These are phyloP conservation scores for Penicillium nordicum DNA, from an alignment of 2,329 filamentous ascomycete species.

Conservation along the genomic window DNA sequence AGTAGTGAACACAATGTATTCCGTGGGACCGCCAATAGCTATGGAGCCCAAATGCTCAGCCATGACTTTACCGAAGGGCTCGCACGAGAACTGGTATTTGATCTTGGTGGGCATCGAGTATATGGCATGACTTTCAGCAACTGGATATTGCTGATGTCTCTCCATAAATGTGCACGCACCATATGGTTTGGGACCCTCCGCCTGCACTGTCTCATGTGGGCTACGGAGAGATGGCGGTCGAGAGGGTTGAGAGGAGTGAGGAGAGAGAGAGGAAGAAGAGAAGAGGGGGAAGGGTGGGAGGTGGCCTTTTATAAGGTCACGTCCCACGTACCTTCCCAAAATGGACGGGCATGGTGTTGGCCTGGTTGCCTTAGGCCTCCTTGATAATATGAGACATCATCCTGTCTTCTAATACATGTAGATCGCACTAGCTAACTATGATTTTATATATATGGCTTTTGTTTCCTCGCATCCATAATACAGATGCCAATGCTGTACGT, in stretches of 20 bases:
- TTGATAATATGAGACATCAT: background rate
- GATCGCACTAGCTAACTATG: background rate
- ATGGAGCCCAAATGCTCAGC: background rate
- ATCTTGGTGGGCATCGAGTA: no score
- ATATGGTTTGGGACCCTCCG: background rate
- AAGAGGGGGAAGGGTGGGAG: background rate
- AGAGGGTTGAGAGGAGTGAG: background rate
- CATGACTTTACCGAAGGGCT: no score
- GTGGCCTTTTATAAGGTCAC: background rate
- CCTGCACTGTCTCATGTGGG: background rate
- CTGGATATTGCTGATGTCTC: no score
- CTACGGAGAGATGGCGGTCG: background rate
- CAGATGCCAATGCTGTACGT: background rate
- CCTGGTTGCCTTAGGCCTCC: background rate
- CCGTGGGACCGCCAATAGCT: background rate
- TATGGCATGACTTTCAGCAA: no score
- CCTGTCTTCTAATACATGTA: background rate
- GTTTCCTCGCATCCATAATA: background rate
- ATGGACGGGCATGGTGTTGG: background rate
- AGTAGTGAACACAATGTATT: background rate
- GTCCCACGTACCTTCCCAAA: background rate
- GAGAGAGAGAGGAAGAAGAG: background rate
- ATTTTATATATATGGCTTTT: background rate
- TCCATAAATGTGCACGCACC: background rate
- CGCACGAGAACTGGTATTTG: no score